phyloP scores from a whole-genome alignment of 1,284 basidiomycete species.

The Microbotryum lychnidis-dioicae region DNA sequence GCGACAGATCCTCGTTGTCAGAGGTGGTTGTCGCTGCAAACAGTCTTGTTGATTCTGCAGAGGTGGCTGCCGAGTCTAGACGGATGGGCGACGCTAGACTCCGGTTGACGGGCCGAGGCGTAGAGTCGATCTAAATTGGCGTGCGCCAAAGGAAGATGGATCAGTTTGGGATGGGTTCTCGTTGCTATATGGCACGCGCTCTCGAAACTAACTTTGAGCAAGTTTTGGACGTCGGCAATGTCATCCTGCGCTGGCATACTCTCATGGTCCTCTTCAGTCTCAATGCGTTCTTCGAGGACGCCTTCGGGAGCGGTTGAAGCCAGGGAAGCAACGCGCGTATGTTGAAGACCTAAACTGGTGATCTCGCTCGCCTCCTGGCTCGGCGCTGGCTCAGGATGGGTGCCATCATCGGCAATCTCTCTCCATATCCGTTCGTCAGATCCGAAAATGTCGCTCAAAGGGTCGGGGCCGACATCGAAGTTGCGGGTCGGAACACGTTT shows the following conservation, averaged over 20 bases:
- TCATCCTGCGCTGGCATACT: constrained; percentile 25
- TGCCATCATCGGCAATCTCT: constrained; percentile 10
- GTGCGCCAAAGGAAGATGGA: not conserved
- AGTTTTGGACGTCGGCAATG: constrained; percentile 23
- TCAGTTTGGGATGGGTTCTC: not conserved
- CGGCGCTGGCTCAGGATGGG: not conserved
- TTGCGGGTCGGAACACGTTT: not conserved
- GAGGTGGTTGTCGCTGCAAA: constrained; percentile 3
- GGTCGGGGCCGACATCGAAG: constrained; percentile 4
- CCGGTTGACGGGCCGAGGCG: too few species aligned
- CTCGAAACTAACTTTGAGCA: constrained; percentile 11
- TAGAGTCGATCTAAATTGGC: not conserved
- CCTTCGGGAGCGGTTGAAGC: constrained; percentile 17
- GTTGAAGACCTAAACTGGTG: constrained; percentile 1
- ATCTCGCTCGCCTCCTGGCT: not conserved
- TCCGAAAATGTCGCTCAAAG: constrained; percentile 28
- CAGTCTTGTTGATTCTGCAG: not conserved
- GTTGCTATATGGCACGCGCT: not conserved
- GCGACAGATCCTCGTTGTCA: not conserved
- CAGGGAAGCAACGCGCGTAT: constrained; percentile 4
- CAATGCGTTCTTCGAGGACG: constrained; percentile 15
- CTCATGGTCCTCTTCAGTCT: constrained; percentile 10
- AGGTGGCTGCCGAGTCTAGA: constrained; percentile 11
- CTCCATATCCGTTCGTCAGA: constrained; percentile 32
- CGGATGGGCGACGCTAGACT: constrained; percentile 32